Conservation (phyloP, 306 rosid genomes). For the Ormosia semicastrata region DNA sequence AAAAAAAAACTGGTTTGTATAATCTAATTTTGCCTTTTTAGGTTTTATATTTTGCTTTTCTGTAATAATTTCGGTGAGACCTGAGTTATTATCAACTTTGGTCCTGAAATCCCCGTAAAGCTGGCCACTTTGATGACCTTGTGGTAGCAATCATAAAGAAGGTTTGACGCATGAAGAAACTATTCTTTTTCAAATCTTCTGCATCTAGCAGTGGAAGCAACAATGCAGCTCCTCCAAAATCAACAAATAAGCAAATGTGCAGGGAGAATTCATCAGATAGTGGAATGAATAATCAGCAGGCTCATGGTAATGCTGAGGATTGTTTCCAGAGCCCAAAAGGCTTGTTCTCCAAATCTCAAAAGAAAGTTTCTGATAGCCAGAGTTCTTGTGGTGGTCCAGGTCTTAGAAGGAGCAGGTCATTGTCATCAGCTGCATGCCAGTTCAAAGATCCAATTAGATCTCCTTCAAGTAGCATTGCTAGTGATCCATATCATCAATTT, state of each 20-base stretch:
- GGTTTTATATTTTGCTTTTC: constrained; percentile 6
- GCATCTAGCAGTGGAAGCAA: constrained; percentile 56
- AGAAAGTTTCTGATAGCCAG: constrained; percentile 49
- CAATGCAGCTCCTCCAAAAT: constrained; percentile 43
- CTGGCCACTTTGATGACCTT: constrained; percentile 36
- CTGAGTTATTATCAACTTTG: constrained; percentile 29
- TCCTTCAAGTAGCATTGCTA: constrained; percentile 58
- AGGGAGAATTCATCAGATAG: constrained; percentile 58
- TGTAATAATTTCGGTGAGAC: constrained; percentile 33
- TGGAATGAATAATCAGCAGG: constrained; percentile 44
- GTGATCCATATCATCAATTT: constrained; percentile 48
- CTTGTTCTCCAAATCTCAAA: constrained; percentile 57
- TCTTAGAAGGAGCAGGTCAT: constrained; percentile 86
- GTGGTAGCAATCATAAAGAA: constrained; percentile 23
- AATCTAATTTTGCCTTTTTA: constrained; percentile 5
- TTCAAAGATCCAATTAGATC: constrained; percentile 61
- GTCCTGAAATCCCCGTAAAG: constrained; percentile 11
- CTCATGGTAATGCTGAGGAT: constrained; percentile 36
- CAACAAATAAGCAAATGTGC: constrained; percentile 45
- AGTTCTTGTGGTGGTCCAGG: constrained; percentile 50
- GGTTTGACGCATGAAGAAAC: constrained; percentile 68
- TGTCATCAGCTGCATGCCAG: constrained; percentile 72
- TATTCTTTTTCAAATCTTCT: constrained; percentile 81
- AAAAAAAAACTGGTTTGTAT: neutral
- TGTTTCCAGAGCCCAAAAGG: constrained; percentile 48